Evolutionary conservation across 2,329 filamentous ascomycete species (phyloP), one percentile per base, ranked within the genome.

Genomic region (Achaetomium macrosporum): DNA sequence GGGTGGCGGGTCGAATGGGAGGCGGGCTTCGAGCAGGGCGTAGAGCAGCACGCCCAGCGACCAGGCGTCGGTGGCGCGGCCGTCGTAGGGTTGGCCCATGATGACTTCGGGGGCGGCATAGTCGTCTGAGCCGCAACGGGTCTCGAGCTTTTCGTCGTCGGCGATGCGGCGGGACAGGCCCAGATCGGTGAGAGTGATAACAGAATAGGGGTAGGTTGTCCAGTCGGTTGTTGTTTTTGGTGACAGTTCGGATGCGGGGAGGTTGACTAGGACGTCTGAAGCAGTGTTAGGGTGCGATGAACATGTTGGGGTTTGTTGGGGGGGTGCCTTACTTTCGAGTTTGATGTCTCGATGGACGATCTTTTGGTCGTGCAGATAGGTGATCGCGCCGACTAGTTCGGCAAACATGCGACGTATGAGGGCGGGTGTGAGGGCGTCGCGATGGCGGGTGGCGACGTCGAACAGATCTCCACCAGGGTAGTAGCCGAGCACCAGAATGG

Each of bases 341-440:
- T 99, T 99, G 70, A 99, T 95, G 69, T 99, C 93, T 55, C 93
- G 84, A 68, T 99, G 93, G 50, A 97, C 92, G 66, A 99, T 96
- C 61, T 82, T 85, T 63, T 88, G 77, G 50, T 82, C 76, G 69
- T 99, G 93, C 45, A 99, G 75, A 72, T 97, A 96, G 53, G 79
- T 81, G 35, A 95, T 85, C 0, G 92, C 93, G 56, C 82, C 84
- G 20, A 97, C 84, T 58, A 97, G 70, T 68, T 99, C 93, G 13
- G 91, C 79, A 69, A 96, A 96, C 52, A 97, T 90, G 47, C 93
- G 82, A 59, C 89, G 81, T 45, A 96, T 77, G 42, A 97, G 72
- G 1, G 74, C 66, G 0, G 88, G 81, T 4, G 78, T 83, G 44
- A 96, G 75, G 1, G 87, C 69, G 15, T 84, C 78, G 50, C 81